Percentiles rank a stretch among this genome's conserved stretches.
Evolutionary conservation across 805 yeast genomes (phyloP).

Genomic region (Ogataea ramenticola): DNA sequence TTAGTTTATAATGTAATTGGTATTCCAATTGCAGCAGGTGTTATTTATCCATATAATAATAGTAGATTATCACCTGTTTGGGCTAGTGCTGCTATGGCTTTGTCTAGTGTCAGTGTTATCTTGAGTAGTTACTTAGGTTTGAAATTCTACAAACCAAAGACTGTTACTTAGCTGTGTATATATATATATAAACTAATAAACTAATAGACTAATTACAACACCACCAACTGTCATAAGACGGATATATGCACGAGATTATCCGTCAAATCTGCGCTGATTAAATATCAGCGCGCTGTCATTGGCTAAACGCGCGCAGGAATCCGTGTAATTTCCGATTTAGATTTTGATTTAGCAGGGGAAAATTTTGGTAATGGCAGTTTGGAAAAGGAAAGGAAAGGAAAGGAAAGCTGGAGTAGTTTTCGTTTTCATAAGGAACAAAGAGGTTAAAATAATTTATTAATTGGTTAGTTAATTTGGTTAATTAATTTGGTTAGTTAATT

Average conservation of each 20-base stretch:
- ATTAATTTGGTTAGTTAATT: too few relatives aligned
- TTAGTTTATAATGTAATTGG: constrained; percentile 50
- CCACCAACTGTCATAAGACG: neutral
- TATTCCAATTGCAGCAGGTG: constrained; percentile 62
- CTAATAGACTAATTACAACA: too few relatives aligned
- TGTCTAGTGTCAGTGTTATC: constrained; percentile 51
- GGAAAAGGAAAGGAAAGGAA: too few relatives aligned
- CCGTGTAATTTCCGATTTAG: constrained; percentile 2
- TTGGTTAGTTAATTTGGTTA: too few relatives aligned
- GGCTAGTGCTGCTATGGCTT: constrained; percentile 65
- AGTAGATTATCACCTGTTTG: constrained; percentile 55
- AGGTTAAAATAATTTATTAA: too few relatives aligned
- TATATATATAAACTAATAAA: neutral
- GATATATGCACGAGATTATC: constrained; percentile 1
- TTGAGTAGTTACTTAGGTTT: constrained; percentile 44
- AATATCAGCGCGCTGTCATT: constrained; percentile 2
- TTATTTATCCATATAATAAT: constrained; percentile 46
- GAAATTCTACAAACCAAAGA: constrained; percentile 36
- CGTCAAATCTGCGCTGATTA: constrained; percentile 1
- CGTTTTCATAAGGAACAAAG: neutral
- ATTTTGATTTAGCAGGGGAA: neutral
- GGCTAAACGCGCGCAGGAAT: constrained; percentile 1
- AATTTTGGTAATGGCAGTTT: neutral
- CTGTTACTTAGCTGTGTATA: neutral
- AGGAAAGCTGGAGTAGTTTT: neutral